Evolutionary conservation across 257 asterid species (phyloP).

Genomic region (Gentiana dahurica): DNA sequence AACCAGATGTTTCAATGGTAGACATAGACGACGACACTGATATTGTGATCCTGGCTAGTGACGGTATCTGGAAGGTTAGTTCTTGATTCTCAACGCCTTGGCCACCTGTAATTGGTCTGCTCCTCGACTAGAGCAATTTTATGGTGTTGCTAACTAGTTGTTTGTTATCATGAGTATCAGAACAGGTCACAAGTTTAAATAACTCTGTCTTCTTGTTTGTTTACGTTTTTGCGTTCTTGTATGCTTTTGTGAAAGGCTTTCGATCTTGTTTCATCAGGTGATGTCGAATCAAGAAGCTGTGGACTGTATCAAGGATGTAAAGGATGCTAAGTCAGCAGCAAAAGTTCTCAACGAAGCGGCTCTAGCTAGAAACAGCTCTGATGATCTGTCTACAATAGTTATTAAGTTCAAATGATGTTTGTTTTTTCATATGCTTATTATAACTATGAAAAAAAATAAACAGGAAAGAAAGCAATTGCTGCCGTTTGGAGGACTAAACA

Average conservation of each 20-base stretch:
- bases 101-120: too few relatives aligned
- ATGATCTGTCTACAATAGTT: constrained; percentile 67
- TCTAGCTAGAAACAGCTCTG: constrained; percentile 53
- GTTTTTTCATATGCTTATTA: too few relatives aligned
- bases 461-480: too few relatives aligned
- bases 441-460: too few relatives aligned
- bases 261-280: constrained; percentile 27
- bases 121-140: too few relatives aligned
- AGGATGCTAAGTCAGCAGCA: constrained; percentile 66
- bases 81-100: neutral
- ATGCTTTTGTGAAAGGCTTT: neutral
- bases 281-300: constrained; percentile 94
- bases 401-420: constrained; percentile 43
- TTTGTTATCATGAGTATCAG: neutral
- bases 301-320: constrained; percentile 47
- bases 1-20: constrained; percentile 59
- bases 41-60: constrained; percentile 76
- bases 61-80: constrained; percentile 89
- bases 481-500: too few relatives aligned
- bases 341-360: constrained; percentile 65
- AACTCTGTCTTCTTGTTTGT: neutral
- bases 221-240: neutral
- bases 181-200: neutral
- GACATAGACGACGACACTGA: constrained; percentile 60
- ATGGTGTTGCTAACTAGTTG: neutral